Conservation (phyloP, 2,329 filamentous ascomycete genomes). For the Cordyceps javanica region DNA sequence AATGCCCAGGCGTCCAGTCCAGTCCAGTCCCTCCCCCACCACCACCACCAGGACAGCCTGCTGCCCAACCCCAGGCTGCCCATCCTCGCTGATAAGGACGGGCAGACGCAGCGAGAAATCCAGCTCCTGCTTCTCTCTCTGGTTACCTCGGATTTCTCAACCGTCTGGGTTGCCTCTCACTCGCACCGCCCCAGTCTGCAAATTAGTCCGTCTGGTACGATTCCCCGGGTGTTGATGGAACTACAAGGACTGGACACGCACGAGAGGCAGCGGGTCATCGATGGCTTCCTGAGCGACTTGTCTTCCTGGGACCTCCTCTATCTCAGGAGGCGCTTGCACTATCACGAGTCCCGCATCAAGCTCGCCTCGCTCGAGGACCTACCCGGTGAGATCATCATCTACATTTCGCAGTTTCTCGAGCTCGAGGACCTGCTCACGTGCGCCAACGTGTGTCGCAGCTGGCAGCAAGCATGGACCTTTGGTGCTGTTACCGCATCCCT, state of each 20-base stretch:
- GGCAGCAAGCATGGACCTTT: conserved; percentile 22
- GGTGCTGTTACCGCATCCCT: conserved; percentile 17
- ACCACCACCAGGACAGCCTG: not conserved
- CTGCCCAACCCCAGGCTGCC: conserved; percentile 4
- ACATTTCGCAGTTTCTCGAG: conserved; percentile 18
- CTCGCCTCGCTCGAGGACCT: conserved; percentile 22
- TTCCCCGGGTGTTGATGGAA: not conserved
- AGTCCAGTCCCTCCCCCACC: not conserved
- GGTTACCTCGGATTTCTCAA: not conserved
- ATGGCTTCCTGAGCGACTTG: conserved; percentile 20
- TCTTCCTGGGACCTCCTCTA: conserved; percentile 24
- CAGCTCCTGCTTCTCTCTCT: not conserved
- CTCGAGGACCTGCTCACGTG: conserved; percentile 23
- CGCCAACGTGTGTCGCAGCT: conserved; percentile 21
- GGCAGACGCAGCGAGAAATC: not conserved
- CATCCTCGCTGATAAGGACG: not conserved
- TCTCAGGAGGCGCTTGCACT: conserved; percentile 18
- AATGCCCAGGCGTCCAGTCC: not conserved
- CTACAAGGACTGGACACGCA: not conserved
- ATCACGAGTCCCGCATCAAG: conserved; percentile 9
- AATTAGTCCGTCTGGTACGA: too few relatives aligned
- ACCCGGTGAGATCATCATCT: conserved; percentile 23
- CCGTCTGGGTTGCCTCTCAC: not conserved
- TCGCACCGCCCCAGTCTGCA: too few relatives aligned
- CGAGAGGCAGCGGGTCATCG: conserved; percentile 16